phyloP scores from a whole-genome alignment of 1,284 basidiomycete species.

The Microbotryum saponariae region DNA sequence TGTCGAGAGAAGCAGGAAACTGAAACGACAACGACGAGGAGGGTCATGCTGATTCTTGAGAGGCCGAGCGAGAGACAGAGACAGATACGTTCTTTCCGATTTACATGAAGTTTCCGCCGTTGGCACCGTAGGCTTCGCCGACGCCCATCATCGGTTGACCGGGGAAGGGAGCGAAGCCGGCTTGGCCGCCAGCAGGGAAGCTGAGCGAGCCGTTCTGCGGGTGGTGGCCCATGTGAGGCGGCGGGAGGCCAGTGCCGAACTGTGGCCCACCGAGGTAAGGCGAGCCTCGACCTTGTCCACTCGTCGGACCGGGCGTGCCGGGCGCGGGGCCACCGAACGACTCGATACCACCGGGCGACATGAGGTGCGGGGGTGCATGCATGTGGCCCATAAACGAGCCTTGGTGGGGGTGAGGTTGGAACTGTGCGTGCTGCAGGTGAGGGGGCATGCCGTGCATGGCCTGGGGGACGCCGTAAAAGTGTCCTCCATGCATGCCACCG shows the following conservation, averaged over 20 bases:
- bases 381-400: slow-evolving; percentile 12
- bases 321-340: slow-evolving; percentile 8
- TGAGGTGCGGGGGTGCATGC: slow-evolving; percentile 12
- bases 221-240: slow-evolving; percentile 12
- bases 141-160: not conserved
- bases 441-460: slow-evolving; percentile 16
- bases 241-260: slow-evolving; percentile 7
- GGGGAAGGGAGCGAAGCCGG: slow-evolving; percentile 21
- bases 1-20: slow-evolving; percentile 11
- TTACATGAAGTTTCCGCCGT: not conserved
- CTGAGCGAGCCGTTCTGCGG: slow-evolving; percentile 3
- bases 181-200: not conserved
- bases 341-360: slow-evolving; percentile 13
- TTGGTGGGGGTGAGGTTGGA: slow-evolving; percentile 14
- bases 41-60: slow-evolving; percentile 1
- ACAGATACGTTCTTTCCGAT: slow-evolving; percentile 6
- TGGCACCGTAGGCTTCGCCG: no score
- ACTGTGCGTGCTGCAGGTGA: slow-evolving; percentile 8
- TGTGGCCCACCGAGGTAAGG: slow-evolving; percentile 13
- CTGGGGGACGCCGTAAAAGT: slow-evolving; percentile 18
- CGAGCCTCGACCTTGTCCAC: not conserved
- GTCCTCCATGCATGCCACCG: slow-evolving; percentile 12
- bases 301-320: no score
- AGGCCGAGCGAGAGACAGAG: slow-evolving; percentile 6
- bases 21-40: slow-evolving; percentile 1